These are phyloP conservation scores for Sugiyamaella pinicola DNA, from an alignment of 1,139 yeast species.

Conservation along the genomic window DNA sequence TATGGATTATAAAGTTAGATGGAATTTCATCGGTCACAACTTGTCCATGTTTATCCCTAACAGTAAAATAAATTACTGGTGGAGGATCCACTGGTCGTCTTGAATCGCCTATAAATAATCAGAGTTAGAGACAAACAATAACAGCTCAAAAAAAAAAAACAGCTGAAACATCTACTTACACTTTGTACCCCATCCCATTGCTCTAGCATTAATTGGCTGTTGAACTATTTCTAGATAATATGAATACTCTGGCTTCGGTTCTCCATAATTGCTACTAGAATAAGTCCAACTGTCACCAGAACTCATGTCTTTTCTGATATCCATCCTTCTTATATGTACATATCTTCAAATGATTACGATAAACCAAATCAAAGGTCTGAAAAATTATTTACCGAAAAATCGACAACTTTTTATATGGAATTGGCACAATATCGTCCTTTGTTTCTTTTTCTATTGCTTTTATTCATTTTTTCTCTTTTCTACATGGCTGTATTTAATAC, in stretches of 20 bases:
- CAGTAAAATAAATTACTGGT: conserved; percentile 37
- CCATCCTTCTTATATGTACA: background rate
- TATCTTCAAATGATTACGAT: conserved; percentile 3
- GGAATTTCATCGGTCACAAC: conserved; percentile 33
- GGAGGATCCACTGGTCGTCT: conserved; percentile 43
- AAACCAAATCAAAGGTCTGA: conserved; percentile 14
- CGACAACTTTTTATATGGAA: conserved; percentile 11
- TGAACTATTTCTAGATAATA: conserved; percentile 34
- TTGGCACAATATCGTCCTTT: background rate
- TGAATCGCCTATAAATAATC: conserved; percentile 35
- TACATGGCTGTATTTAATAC: conserved; percentile 13
- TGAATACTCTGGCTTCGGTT: conserved; percentile 10
- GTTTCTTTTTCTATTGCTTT: conserved; percentile 5
- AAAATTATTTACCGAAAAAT: conserved; percentile 5
- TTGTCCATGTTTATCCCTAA: conserved; percentile 27
- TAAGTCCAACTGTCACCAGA: conserved; percentile 3
- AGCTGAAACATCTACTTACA: conserved; percentile 22
- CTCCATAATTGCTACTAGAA: background rate
- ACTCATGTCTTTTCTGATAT: conserved; percentile 6
- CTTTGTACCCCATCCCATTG: conserved; percentile 42
- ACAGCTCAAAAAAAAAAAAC: no score
- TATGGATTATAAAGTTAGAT: conserved; percentile 38
- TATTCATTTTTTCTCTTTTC: conserved; percentile 7
- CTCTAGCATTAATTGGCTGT: conserved; percentile 41
- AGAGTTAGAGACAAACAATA: conserved; percentile 14